Percentiles rank a stretch among this genome's conserved stretches.
Conservation (phyloP, 192 early-diverging fungal species). For the Phycomyces nitens region DNA sequence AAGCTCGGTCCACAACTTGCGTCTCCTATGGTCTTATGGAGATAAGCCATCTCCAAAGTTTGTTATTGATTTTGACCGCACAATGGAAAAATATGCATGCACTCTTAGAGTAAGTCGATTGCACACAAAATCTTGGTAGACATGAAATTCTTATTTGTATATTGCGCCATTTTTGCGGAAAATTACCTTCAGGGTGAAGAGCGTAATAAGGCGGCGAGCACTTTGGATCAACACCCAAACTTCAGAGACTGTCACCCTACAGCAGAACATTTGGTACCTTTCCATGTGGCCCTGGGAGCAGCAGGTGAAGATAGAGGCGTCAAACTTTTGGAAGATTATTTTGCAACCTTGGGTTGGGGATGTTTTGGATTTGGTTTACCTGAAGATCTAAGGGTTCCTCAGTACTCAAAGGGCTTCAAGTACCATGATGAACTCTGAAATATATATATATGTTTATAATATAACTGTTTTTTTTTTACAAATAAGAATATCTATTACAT, state of each 20-base stretch:
- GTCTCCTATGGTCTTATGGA: constrained; percentile 40
- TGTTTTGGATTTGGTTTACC: constrained; percentile 27
- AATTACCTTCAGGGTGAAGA: constrained; percentile 27
- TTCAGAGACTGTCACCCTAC: constrained; percentile 60
- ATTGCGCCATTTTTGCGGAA: not conserved
- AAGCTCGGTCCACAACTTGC: constrained; percentile 63
- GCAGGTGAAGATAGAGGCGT: constrained; percentile 41
- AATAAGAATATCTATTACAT: too few species aligned
- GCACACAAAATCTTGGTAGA: not conserved
- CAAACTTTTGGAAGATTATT: constrained; percentile 36
- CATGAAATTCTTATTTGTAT: constrained; percentile 4
- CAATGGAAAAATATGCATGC: constrained; percentile 45
- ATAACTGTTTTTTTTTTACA: too few species aligned
- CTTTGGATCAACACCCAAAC: constrained; percentile 38
- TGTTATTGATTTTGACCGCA: constrained; percentile 54
- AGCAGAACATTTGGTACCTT: constrained; percentile 63
- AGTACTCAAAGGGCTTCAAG: not conserved
- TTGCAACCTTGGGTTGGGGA: constrained; percentile 33
- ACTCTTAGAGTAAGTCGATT: constrained; percentile 15
- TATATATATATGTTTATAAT: too few species aligned
- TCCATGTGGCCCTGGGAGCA: constrained; percentile 64
- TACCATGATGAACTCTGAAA: not conserved
- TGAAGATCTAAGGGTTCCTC: not conserved
- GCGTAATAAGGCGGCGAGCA: constrained; percentile 37
- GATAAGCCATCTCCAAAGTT: constrained; percentile 41